A percentile compares a stretch with the other conserved stretches of the same genome.
Evolutionary conservation across 192 early-diverging fungal genomes (phyloP).

Genomic region (Backusella westeae): DNA sequence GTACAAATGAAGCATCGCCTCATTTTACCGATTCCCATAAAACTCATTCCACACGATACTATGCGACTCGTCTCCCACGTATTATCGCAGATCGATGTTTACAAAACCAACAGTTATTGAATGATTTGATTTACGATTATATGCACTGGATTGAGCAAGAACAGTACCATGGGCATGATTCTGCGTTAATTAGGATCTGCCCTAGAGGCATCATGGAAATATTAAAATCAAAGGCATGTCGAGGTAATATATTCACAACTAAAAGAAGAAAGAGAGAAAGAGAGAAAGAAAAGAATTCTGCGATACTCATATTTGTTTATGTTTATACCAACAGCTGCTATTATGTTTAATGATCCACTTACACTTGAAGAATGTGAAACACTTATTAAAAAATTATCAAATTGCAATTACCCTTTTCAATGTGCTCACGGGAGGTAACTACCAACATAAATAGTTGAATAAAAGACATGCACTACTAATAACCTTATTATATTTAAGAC

Average conservation of each 20-base stretch:
- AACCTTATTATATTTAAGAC: not conserved
- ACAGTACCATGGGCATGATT: constrained; percentile 9
- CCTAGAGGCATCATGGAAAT: constrained; percentile 68
- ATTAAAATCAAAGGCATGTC: constrained; percentile 73
- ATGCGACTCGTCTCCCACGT: constrained; percentile 47
- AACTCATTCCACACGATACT: not conserved
- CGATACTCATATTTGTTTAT: not conserved
- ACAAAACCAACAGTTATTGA: constrained; percentile 41
- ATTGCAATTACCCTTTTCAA: constrained; percentile 63
- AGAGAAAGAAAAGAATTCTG: not conserved
- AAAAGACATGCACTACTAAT: not conserved
- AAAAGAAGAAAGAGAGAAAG: constrained; percentile 16
- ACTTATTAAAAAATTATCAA: constrained; percentile 50
- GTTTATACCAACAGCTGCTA: constrained; percentile 48
- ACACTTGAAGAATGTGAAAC: constrained; percentile 42
- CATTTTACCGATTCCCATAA: not conserved
- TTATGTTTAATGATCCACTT: constrained; percentile 74
- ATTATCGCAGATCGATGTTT: constrained; percentile 64
- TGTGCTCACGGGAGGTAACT: constrained; percentile 57
- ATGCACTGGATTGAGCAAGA: constrained; percentile 40
- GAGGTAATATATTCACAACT: constrained; percentile 30
- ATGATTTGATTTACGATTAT: constrained; percentile 51
- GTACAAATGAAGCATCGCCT: constrained; percentile 7
- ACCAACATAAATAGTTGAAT: not conserved
- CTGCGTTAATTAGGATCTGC: constrained; percentile 37